Conservation (phyloP, 1,284 basidiomycete species). For the Trametes hirsuta region DNA sequence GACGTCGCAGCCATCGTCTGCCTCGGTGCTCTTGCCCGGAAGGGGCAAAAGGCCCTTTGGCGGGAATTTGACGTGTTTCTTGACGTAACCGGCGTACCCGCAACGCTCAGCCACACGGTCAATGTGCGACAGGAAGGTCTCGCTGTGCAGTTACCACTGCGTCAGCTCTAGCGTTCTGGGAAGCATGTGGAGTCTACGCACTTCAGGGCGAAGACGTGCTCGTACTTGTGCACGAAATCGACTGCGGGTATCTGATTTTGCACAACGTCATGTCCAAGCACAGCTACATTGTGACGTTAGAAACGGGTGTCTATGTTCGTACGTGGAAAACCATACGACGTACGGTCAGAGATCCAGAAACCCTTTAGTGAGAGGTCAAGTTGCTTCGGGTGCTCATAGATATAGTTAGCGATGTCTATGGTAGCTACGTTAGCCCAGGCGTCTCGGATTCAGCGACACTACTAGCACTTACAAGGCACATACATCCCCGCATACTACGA, state of each 20-base stretch:
- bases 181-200: conserved; percentile 33
- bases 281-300: conserved; percentile 46
- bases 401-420: conserved; percentile 74
- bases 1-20: conserved; percentile 60
- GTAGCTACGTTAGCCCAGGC: background rate
- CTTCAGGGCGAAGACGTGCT: conserved; percentile 73
- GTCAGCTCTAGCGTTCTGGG: background rate
- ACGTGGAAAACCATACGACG: conserved; percentile 25
- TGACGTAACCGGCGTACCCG: conserved; percentile 65
- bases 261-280: conserved; percentile 56
- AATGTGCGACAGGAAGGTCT: conserved; percentile 63
- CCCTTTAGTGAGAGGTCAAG: conserved; percentile 66
- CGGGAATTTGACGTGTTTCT: conserved; percentile 68
- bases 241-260: conserved; percentile 71
- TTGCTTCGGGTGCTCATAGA: conserved; percentile 57
- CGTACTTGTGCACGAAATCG: conserved; percentile 70
- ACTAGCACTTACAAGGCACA: conserved; percentile 49
- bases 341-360: conserved; percentile 75
- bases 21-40: conserved; percentile 50
- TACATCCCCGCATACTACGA: conserved; percentile 63
- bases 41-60: conserved; percentile 62
- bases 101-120: conserved; percentile 56
- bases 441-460: too few relatives aligned
- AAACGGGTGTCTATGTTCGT: background rate
- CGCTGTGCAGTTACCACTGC: conserved; percentile 39